These are phyloP conservation scores for Yarrowia sp. DNA, from an alignment of 805 yeast species.

Conservation along the genomic window DNA sequence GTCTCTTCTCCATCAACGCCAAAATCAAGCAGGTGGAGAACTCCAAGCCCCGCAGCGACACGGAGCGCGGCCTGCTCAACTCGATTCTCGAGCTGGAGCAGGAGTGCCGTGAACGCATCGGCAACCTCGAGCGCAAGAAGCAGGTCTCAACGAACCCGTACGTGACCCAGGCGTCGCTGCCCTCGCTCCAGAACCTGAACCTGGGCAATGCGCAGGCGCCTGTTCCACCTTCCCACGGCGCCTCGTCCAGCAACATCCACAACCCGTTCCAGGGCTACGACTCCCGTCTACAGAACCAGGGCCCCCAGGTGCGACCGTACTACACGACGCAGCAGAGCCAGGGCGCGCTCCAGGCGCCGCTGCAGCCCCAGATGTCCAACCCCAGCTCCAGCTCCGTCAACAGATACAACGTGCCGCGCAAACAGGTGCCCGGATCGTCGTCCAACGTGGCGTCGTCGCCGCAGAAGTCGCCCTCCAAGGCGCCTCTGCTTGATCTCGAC, in stretches of 20 bases:
- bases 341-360: not conserved
- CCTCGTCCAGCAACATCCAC: conserved; percentile 11
- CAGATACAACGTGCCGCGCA: conserved; percentile 16
- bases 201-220: conserved; percentile 10
- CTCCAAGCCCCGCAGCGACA: conserved; percentile 37
- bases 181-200: not conserved
- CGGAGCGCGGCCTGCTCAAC: conserved; percentile 40
- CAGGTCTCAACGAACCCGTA: conserved; percentile 34
- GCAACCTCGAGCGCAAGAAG: conserved; percentile 32
- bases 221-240: not conserved
- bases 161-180: conserved; percentile 28
- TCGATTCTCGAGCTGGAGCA: conserved; percentile 43
- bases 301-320: conserved; percentile 6
- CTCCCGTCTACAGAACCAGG: conserved; percentile 25
- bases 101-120: conserved; percentile 43
- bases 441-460: not conserved
- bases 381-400: conserved; percentile 12
- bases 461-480: conserved; percentile 3
- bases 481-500: conserved; percentile 26
- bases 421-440: conserved; percentile 7
- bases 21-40: conserved; percentile 39
- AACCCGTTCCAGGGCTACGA: conserved; percentile 11
- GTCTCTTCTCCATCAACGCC: conserved; percentile 38
- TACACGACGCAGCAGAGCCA: conserved; percentile 17
- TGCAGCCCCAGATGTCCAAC: not conserved